Base-by-base conservation (phyloP, 495 filamentous ascomycete genomes). In the Trichocladium uniseriatum region DNA sequence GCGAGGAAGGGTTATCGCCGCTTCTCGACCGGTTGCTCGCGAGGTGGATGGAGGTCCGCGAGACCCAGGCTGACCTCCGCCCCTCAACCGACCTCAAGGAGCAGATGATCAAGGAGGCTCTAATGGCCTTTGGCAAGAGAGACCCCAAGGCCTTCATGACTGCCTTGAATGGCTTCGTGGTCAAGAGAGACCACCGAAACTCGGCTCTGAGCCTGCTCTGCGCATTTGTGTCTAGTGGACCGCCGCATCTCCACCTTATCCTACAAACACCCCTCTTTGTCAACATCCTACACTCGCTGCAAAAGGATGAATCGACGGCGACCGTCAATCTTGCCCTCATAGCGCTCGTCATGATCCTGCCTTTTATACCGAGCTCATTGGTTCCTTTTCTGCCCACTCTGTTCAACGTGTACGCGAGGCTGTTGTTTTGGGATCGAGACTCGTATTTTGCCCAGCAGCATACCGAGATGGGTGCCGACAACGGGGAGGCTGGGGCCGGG, bases 371-470 rank as follows among this genome's bases (percentile, higher is more conserved):
- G 1, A 80, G 74, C 61, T 79, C 81, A 7, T 60, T 86, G 7
- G 75, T 75, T 7, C 64, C 71, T 11, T 76, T 79, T 55, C 67
- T 89, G 5, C 77, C 82, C 16, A 73, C 77, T 34, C 69, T 88
- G 13, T 89, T 87, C 74, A 78, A 87, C 48, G 80, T 88, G 48
- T 89, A 88, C 61, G 82, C 77, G 32, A 64, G 84, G 44, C 60
- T 87, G 39, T 64, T 89, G 21, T 89, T 86, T 55, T 88, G 84
- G 84, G 82, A 87, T 40, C 59, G 71, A 47, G 72, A 74, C 48
- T 56, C 67, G 9, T 64, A 63, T 34, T 62, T 60, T 20, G 46
- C 56, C 6, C 38, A 60, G 40, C 64, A 71, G 29, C 47, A 55
- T 16, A 53, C 57, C 15, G 54, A 57, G 36, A 63, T 70, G 34